A percentile compares a stretch with the other conserved stretches of the same genome.
Evolutionary conservation across 345 rosid species (phyloP).

Genomic region (Theobroma cacao): DNA sequence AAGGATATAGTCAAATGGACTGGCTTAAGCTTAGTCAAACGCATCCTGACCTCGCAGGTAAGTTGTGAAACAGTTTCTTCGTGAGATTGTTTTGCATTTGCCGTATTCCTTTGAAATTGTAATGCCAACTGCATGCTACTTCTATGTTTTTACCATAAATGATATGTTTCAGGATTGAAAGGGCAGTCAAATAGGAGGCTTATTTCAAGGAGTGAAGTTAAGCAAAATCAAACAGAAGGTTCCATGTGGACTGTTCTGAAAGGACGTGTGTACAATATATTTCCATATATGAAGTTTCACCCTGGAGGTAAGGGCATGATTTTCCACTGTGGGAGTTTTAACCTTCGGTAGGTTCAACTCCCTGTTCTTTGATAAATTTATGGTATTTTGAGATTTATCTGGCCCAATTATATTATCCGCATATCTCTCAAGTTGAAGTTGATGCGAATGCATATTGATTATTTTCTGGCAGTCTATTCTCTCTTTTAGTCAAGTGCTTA

Average conservation of each 20-base stretch:
- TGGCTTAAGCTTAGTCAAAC: constrained; percentile 74
- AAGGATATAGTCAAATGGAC: constrained; percentile 84
- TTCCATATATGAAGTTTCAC: constrained; percentile 93
- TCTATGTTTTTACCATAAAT: background rate
- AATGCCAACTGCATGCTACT: background rate
- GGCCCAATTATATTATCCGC: background rate
- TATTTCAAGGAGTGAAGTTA: constrained; percentile 71
- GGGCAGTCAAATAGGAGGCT: constrained; percentile 81
- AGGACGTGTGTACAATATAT: constrained; percentile 81
- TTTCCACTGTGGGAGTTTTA: constrained; percentile 12
- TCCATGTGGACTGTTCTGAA: constrained; percentile 93
- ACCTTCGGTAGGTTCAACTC: background rate
- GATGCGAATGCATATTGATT: background rate
- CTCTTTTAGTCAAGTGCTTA: background rate
- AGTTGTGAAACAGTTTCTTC: background rate
- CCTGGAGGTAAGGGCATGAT: constrained; percentile 62
- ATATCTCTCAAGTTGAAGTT: background rate
- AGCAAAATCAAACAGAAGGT: constrained; percentile 66
- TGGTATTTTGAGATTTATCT: background rate
- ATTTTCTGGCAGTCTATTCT: background rate
- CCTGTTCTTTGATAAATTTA: background rate
- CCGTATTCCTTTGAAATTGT: background rate
- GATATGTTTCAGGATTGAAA: constrained; percentile 51
- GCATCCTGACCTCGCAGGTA: constrained; percentile 96
- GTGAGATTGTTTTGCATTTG: background rate